Evolutionary conservation across 805 yeast species (phyloP), one percentile per base, ranked within the genome.

Genomic region (Saccharomycopsis sp.): DNA sequence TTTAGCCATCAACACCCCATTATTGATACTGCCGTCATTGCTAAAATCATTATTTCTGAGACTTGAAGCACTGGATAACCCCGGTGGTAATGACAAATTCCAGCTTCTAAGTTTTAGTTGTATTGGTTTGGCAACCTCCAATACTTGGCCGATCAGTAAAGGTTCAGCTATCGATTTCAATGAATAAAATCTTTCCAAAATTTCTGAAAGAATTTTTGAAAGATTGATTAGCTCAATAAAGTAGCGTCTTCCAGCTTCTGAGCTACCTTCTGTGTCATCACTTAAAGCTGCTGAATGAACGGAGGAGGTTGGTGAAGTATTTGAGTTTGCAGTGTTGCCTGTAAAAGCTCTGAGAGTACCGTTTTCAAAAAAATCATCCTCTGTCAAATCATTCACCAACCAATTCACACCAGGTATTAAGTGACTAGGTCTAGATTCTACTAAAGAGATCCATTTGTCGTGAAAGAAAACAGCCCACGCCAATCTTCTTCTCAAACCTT

Each of bases 381-480:
- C 78, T 0, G 73, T 62, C 17, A 88, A 68, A 30, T 73, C 66
- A 35, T 71, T 66, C 3, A 88, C 92, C 30, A 80, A 65, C 96
- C 97, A 89, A 55, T 86, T 83, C 41, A 69, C 62, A 2, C 77
- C 80, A 42, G 75, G 67, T 16, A 77, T 72, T 26, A 81, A 69
- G 58, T 86, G 95, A 0, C 95, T 80, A 2, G 95, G 94, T 32
- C 96, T 66, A 0, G 88, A 75, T 53, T 85, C 94, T 39, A 77
- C 74, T 36, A 88, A 61, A 1, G 95, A 67, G 7, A 80, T 69
- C 97, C 97, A 89, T 56, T 88, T 86, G 54, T 87, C 96, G 58
- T 87, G 94, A 38, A 82, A 66, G 67, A 76, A 89, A 1, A 87
- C 92, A 0, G 96, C 96, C 97, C 98, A 89, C 1, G 96, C 95